Percentiles rank a stretch among this genome's conserved stretches.
Conservation (phyloP, 371 early-diverging fungal species). For the Lichtheimia ramosa region DNA sequence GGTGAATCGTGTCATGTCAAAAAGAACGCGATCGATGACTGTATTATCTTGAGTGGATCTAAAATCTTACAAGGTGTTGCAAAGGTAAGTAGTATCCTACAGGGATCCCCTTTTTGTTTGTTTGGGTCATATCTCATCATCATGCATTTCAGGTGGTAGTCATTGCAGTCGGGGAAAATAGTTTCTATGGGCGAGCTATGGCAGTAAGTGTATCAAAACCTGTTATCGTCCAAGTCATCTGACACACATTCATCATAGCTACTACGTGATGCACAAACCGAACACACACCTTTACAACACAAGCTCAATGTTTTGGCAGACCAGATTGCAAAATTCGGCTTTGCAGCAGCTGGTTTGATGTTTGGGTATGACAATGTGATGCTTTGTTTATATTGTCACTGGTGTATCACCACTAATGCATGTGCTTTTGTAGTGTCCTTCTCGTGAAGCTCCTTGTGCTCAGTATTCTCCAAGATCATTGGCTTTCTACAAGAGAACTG, state of each 20-base stretch:
- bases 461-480: conserved; percentile 38
- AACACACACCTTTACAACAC: conserved; percentile 74
- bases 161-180: conserved; percentile 67
- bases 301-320: conserved; percentile 75
- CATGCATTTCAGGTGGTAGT: conserved; percentile 51
- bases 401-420: background rate
- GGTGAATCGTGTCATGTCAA: conserved; percentile 82
- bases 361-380: conserved; percentile 31
- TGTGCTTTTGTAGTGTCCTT: conserved; percentile 28
- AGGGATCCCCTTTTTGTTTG: too few species aligned
- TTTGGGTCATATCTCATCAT: conserved; percentile 9
- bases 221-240: too few species aligned
- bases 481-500: conserved; percentile 38
- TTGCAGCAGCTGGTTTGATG: conserved; percentile 60
- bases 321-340: conserved; percentile 76
- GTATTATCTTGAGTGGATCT: conserved; percentile 70
- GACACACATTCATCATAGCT: conserved; percentile 8
- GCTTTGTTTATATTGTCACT: too few species aligned
- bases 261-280: conserved; percentile 54
- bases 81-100: conserved; percentile 16
- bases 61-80: conserved; percentile 74
- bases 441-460: conserved; percentile 60
- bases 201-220: conserved; percentile 15
- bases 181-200: conserved; percentile 54
- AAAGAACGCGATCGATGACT: conserved; percentile 15